phyloP scores from a whole-genome alignment of 108 stramenopile species.

The Fragilaria radians region DNA sequence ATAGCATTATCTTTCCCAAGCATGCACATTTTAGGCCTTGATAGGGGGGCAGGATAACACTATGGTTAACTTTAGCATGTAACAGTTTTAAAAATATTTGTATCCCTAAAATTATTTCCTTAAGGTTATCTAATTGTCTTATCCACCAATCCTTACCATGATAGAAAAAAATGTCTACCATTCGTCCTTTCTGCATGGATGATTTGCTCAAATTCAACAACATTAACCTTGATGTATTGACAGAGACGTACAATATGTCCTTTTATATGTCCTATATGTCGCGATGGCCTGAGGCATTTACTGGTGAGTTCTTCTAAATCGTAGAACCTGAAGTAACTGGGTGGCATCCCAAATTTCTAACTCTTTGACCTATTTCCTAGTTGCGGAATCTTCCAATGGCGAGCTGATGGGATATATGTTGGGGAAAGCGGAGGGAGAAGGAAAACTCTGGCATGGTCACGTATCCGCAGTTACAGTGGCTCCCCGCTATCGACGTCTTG shows the following conservation, averaged over 20 bases:
- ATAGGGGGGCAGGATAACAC: too few relatives aligned
- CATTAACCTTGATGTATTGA: conserved; percentile 93
- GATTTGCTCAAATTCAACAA: conserved; percentile 97
- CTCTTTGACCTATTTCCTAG: conserved; percentile 11
- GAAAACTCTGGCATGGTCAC: conserved; percentile 96
- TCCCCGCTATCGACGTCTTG: conserved; percentile 82
- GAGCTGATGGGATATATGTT: conserved; percentile 83
- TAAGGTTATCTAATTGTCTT: too few relatives aligned
- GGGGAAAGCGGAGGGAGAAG: conserved; percentile 92
- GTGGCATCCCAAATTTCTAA: not conserved
- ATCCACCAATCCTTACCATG: too few relatives aligned
- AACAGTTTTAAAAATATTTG: too few relatives aligned
- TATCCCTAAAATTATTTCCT: too few relatives aligned
- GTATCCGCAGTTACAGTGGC: conserved; percentile 97
- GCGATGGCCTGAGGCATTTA: conserved; percentile 93
- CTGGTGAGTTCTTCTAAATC: conserved; percentile 15
- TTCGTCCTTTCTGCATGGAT: conserved; percentile 82
- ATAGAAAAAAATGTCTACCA: conserved; percentile 94
- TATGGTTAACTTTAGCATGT: too few relatives aligned
- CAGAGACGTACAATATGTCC: conserved; percentile 86
- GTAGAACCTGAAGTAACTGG: not conserved
- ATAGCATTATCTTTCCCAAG: too few relatives aligned
- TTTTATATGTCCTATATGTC: conserved; percentile 94
- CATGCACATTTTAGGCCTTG: too few relatives aligned
- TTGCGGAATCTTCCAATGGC: conserved; percentile 69